Conservation (phyloP, 73 alveolate genomes). For the Durusdinium trenchii region DNA sequence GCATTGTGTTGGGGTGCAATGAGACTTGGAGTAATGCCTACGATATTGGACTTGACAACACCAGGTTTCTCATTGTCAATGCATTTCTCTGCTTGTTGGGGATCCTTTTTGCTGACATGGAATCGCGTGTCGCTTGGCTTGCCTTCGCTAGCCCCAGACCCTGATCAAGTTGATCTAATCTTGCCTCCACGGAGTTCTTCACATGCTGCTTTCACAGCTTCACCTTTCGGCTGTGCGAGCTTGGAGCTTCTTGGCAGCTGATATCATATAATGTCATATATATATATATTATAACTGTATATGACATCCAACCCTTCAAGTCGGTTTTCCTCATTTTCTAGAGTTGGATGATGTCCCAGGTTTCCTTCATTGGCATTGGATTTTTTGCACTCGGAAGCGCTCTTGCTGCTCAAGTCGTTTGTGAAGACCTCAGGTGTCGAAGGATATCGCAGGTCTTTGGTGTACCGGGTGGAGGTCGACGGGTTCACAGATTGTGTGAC, state of each 20-base stretch:
- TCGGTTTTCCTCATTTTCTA: not conserved
- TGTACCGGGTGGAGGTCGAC: not conserved
- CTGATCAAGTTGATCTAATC: not conserved
- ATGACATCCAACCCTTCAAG: too few species aligned
- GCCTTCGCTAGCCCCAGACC: not conserved
- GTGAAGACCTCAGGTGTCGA: not conserved
- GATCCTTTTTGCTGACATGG: not conserved
- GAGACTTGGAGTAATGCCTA: not conserved
- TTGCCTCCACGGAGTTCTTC: not conserved
- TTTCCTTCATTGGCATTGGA: not conserved
- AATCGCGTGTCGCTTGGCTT: not conserved
- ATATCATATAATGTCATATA: not conserved
- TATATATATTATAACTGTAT: not conserved
- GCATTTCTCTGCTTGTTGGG: not conserved
- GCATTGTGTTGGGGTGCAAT: not conserved
- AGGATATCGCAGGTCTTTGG: not conserved
- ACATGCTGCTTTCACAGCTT: not conserved
- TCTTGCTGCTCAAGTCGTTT: not conserved
- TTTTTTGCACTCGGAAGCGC: not conserved
- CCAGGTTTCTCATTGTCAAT: not conserved
- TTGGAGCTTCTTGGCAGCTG: not conserved
- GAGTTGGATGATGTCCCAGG: not conserved
- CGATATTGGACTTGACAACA: not conserved
- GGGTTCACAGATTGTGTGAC: too few species aligned
- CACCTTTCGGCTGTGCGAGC: not conserved